A percentile compares a stretch with the other conserved stretches of the same genome.
These are phyloP conservation scores for Jatropha podagrica DNA, from an alignment of 441 rosid species.

Conservation along the genomic window DNA sequence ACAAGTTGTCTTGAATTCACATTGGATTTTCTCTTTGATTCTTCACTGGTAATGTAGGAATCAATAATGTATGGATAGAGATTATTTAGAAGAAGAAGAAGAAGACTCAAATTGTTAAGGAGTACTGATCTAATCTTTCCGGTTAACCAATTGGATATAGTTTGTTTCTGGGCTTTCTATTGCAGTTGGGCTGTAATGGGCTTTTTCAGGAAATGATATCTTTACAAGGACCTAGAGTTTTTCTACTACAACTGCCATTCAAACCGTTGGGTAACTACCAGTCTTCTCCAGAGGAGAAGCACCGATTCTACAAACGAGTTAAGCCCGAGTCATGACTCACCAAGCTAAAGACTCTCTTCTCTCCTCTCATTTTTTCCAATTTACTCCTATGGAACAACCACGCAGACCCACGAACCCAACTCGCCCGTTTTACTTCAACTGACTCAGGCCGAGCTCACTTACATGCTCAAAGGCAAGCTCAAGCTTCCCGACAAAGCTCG, in stretches of 20 bases:
- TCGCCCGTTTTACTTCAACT: slow-evolving; percentile 14
- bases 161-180: too few relatives aligned
- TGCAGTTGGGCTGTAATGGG: too few relatives aligned
- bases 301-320: slow-evolving; percentile 14
- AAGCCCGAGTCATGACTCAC: slow-evolving; percentile 6
- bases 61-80: too few relatives aligned
- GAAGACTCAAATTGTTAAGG: too few relatives aligned
- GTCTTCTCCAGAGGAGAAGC: slow-evolving; percentile 26
- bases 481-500: slow-evolving; percentile 47
- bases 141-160: too few relatives aligned
- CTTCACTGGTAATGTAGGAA: too few relatives aligned
- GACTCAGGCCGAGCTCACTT: slow-evolving; percentile 20
- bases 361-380: neutral
- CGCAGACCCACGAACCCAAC: slow-evolving; percentile 7
- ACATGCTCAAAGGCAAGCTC: slow-evolving; percentile 55
- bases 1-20: too few relatives aligned
- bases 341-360: neutral
- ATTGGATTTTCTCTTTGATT: too few relatives aligned
- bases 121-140: too few relatives aligned
- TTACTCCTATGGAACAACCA: slow-evolving; percentile 13
- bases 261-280: slow-evolving; percentile 43
- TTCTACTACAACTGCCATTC: slow-evolving; percentile 33
- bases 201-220: too few relatives aligned
- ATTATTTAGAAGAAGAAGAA: too few relatives aligned
- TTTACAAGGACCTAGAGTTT: too few relatives aligned